Evolutionary conservation across 139 green algal genomes (phyloP).

Genomic region (Coelastrella sp.): DNA sequence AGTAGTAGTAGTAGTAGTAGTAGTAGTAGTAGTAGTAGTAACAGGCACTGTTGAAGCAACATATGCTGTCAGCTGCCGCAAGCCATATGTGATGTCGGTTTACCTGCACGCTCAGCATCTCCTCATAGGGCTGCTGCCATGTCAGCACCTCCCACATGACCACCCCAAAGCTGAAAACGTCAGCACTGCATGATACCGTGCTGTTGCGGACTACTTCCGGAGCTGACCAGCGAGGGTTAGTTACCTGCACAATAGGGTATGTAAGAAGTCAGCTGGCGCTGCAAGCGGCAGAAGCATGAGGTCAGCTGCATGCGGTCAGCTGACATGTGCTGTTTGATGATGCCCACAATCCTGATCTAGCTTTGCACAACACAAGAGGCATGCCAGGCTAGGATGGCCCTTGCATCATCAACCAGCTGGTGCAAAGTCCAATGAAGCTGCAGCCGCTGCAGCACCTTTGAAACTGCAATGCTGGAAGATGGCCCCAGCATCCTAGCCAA

Average conservation of each 20-base stretch:
- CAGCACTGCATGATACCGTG: constrained; percentile 40
- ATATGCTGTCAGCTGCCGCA: too few relatives aligned
- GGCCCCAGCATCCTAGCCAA: constrained; percentile 48
- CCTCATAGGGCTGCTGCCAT: constrained; percentile 87
- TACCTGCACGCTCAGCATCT: constrained; percentile 74
- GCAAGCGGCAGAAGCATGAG: too few relatives aligned
- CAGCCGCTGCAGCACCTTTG: constrained; percentile 26
- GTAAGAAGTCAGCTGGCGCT: background rate
- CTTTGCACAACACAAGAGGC: constrained; percentile 33
- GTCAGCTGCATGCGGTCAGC: too few relatives aligned
- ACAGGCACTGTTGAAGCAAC: background rate
- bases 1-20: too few relatives aligned
- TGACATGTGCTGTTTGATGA: too few relatives aligned
- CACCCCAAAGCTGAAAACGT: constrained; percentile 67
- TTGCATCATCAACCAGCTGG: too few relatives aligned
- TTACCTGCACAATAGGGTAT: constrained; percentile 39
- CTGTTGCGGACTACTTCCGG: constrained; percentile 66
- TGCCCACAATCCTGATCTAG: too few relatives aligned
- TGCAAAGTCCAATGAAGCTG: too few relatives aligned
- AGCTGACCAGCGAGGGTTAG: constrained; percentile 73
- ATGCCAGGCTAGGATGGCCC: too few relatives aligned
- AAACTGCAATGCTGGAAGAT: constrained; percentile 34
- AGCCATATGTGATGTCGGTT: too few relatives aligned
- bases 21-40: background rate
- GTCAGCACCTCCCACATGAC: constrained; percentile 87